phyloP scores from a whole-genome alignment of 345 rosid species.

The Sonneratia alba region DNA sequence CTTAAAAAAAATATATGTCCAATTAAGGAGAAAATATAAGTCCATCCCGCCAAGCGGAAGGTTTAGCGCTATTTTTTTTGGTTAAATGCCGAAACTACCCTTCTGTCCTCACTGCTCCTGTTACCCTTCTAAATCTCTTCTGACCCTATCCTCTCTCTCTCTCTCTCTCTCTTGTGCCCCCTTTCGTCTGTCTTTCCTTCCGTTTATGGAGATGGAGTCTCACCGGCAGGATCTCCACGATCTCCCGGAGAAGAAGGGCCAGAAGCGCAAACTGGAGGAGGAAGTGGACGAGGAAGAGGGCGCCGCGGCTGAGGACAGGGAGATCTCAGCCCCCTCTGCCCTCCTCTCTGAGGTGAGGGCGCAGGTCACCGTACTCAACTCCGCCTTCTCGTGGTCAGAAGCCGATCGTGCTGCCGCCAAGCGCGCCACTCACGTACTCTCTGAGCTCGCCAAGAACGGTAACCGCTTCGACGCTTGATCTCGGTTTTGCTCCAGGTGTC shows the following conservation, averaged over 20 bases:
- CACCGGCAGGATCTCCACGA: conserved; percentile 24
- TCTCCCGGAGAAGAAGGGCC: conserved; percentile 81
- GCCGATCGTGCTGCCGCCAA: conserved; percentile 91
- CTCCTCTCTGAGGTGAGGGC: conserved; percentile 51
- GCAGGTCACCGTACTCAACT: conserved; percentile 64
- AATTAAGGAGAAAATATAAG: too few relatives aligned
- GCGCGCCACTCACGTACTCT: conserved; percentile 93
- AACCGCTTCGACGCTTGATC: conserved; percentile 19
- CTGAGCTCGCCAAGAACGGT: conserved; percentile 98
- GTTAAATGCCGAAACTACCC: conserved; percentile 40
- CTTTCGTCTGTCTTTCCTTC: background rate
- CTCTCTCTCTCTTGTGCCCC: conserved; percentile 4
- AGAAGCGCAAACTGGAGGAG: conserved; percentile 84
- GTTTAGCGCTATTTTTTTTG: background rate
- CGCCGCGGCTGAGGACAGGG: conserved; percentile 20
- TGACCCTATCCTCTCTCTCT: conserved; percentile 12
- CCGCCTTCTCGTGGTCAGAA: conserved; percentile 76
- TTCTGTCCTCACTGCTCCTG: conserved; percentile 7
- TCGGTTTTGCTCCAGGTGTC: conserved; percentile 1
- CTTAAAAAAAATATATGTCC: too few relatives aligned
- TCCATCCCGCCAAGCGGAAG: too few relatives aligned
- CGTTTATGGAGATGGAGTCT: conserved; percentile 17
- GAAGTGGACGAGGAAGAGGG: conserved; percentile 30
- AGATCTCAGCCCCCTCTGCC: conserved; percentile 49
- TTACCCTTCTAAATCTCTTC: conserved; percentile 14